phyloP scores from a whole-genome alignment of 495 filamentous ascomycete species.

The Penicillium robsamsonii region DNA sequence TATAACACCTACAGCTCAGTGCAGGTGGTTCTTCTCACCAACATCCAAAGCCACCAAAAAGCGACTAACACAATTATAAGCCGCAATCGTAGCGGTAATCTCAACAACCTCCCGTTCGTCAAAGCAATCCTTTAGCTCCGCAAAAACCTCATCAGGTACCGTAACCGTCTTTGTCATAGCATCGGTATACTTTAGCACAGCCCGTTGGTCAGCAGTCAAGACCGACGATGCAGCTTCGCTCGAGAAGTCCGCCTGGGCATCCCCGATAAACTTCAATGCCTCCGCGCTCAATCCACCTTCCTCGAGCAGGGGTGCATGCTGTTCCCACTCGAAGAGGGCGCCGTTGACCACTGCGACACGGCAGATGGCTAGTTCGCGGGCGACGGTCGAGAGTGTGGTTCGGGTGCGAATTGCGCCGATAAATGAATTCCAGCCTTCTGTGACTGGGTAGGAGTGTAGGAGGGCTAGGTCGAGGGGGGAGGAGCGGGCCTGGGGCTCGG shows the following conservation, averaged over 20 bases:
- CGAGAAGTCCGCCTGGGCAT: slow-evolving; percentile 25
- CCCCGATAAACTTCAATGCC: slow-evolving; percentile 45
- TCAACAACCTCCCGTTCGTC: slow-evolving; percentile 70
- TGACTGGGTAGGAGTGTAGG: slow-evolving; percentile 67
- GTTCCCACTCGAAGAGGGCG: slow-evolving; percentile 77
- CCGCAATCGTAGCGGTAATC: slow-evolving; percentile 73
- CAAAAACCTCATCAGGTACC: slow-evolving; percentile 65
- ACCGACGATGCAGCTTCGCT: slow-evolving; percentile 20
- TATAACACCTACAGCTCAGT: background rate
- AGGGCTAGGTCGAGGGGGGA: slow-evolving; percentile 68
- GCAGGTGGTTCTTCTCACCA: slow-evolving; percentile 52
- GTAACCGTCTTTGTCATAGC: slow-evolving; percentile 67
- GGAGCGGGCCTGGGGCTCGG: slow-evolving; percentile 60
- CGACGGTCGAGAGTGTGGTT: slow-evolving; percentile 55
- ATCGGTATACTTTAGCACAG: slow-evolving; percentile 68
- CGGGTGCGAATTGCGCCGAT: slow-evolving; percentile 69
- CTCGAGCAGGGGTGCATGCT: slow-evolving; percentile 65
- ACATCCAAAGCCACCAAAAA: slow-evolving; percentile 84
- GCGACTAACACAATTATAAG: slow-evolving; percentile 83
- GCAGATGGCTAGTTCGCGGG: slow-evolving; percentile 71
- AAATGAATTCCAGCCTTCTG: slow-evolving; percentile 81
- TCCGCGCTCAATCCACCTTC: slow-evolving; percentile 48
- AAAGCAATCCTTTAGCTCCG: slow-evolving; percentile 55
- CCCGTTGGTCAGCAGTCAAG: slow-evolving; percentile 58
- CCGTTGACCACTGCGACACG: slow-evolving; percentile 70